Percentiles rank a stretch among this genome's conserved stretches.
These are phyloP conservation scores for Coniella lustricola DNA, from an alignment of 2,329 filamentous ascomycete genomes.

Conservation along the genomic window DNA sequence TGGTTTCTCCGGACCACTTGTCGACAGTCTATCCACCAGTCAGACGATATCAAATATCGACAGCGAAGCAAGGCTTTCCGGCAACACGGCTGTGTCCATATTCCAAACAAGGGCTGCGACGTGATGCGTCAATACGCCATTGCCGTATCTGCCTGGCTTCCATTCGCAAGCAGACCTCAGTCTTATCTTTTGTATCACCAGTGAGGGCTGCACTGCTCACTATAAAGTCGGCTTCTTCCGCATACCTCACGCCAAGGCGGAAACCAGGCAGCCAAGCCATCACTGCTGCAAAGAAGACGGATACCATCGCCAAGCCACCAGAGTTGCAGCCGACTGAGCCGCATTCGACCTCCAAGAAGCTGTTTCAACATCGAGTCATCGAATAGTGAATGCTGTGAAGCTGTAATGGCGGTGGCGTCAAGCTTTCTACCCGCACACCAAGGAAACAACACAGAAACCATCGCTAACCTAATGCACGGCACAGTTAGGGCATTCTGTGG, in stretches of 20 bases:
- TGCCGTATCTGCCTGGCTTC: no score
- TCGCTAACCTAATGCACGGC: no score
- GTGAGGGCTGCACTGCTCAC: no score
- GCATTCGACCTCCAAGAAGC: background rate
- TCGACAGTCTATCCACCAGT: background rate
- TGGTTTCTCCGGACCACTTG: background rate
- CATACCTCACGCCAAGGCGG: background rate
- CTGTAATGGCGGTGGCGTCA: no score
- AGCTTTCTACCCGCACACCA: no score
- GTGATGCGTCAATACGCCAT: background rate
- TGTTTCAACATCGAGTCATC: background rate
- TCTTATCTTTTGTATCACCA: background rate
- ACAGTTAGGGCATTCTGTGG: no score
- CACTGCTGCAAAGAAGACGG: background rate
- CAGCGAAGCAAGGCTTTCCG: background rate
- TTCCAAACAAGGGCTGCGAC: background rate
- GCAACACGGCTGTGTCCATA: background rate
- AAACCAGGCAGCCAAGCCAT: background rate
- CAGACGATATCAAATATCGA: background rate
- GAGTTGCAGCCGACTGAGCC: background rate
- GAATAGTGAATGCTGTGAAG: background rate
- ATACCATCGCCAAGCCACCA: background rate
- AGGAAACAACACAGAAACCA: no score
- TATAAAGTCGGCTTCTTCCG: no score
- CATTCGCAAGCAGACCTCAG: background rate